phyloP scores from a whole-genome alignment of 306 rosid species.

The Quillaja saponaria region DNA sequence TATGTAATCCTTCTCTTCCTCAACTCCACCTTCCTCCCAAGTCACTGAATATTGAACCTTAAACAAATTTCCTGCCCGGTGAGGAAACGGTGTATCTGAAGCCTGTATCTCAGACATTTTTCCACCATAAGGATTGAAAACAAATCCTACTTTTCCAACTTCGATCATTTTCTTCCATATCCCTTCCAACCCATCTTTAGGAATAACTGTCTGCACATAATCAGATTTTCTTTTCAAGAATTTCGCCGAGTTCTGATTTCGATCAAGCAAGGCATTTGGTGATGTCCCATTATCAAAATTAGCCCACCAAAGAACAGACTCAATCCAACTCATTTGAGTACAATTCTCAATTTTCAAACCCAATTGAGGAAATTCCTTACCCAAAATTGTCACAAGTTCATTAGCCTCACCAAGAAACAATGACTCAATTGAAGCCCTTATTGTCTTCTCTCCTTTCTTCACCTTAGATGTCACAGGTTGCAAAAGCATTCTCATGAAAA shows the following conservation, averaged over 20 bases:
- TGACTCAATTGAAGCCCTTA: slow-evolving; percentile 37
- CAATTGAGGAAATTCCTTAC: slow-evolving; percentile 54
- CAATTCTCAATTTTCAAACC: slow-evolving; percentile 49
- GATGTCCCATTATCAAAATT: slow-evolving; percentile 28
- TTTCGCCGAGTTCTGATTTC: slow-evolving; percentile 38
- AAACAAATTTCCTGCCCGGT: slow-evolving; percentile 60
- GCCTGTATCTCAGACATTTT: slow-evolving; percentile 53
- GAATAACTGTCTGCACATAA: slow-evolving; percentile 55
- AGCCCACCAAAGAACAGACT: slow-evolving; percentile 62
- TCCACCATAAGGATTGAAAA: slow-evolving; percentile 87
- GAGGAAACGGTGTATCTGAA: slow-evolving; percentile 66
- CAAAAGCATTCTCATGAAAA: slow-evolving; percentile 56
- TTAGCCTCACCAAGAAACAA: slow-evolving; percentile 55
- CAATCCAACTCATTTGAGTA: slow-evolving; percentile 64
- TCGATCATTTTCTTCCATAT: slow-evolving; percentile 53
- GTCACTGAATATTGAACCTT: slow-evolving; percentile 67
- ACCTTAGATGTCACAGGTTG: slow-evolving; percentile 52
- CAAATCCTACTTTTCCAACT: slow-evolving; percentile 53
- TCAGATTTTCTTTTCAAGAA: slow-evolving; percentile 61
- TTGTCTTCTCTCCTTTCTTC: slow-evolving; percentile 38
- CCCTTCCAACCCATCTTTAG: slow-evolving; percentile 49
- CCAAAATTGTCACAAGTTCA: slow-evolving; percentile 45
- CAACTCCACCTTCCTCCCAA: slow-evolving; percentile 46
- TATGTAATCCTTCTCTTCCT: slow-evolving; percentile 22
- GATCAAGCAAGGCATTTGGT: slow-evolving; percentile 47